Evolutionary conservation across 2,329 filamentous ascomycete species (phyloP).

Genomic region (Alternaria conjuncta): DNA sequence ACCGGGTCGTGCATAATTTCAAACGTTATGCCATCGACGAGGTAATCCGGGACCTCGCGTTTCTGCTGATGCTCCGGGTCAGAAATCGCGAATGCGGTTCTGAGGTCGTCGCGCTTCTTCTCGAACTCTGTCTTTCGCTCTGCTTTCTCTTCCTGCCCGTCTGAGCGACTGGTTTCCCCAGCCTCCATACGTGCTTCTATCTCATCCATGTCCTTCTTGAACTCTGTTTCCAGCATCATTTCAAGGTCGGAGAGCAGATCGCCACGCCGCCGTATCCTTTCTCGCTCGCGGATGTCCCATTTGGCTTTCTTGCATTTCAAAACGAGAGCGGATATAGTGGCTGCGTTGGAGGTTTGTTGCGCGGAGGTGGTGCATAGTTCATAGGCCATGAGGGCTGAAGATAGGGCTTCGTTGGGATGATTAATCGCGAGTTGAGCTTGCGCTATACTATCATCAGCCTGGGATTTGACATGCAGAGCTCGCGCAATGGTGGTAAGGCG

Average conservation of each 20-base stretch:
- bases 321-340: conserved; percentile 74
- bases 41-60: conserved; percentile 73
- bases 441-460: conserved; percentile 51
- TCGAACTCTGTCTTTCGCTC: conserved; percentile 53
- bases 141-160: conserved; percentile 55
- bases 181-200: conserved; percentile 48
- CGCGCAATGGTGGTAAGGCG: background rate
- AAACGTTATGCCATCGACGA: conserved; percentile 78
- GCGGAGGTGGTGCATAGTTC: conserved; percentile 64
- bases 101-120: conserved; percentile 53
- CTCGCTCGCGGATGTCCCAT: conserved; percentile 78
- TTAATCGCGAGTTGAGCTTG: conserved; percentile 80
- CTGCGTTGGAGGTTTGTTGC: conserved; percentile 69
- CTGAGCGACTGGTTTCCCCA: conserved; percentile 51
- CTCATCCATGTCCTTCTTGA: conserved; percentile 44
- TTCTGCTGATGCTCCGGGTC: conserved; percentile 53
- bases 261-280: conserved; percentile 61
- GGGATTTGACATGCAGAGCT: background rate
- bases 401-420: conserved; percentile 74
- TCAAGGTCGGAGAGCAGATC: conserved; percentile 68
- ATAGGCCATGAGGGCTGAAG: conserved; percentile 75
- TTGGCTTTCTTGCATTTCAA: conserved; percentile 82
- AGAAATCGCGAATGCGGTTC: conserved; percentile 55
- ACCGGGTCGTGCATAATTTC: conserved; percentile 75
- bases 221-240: conserved; percentile 44